Percentiles rank a stretch among this genome's conserved stretches.
These are phyloP conservation scores for Dothiorella sarmentorum DNA, from an alignment of 2,329 filamentous ascomycete species.

Conservation along the genomic window DNA sequence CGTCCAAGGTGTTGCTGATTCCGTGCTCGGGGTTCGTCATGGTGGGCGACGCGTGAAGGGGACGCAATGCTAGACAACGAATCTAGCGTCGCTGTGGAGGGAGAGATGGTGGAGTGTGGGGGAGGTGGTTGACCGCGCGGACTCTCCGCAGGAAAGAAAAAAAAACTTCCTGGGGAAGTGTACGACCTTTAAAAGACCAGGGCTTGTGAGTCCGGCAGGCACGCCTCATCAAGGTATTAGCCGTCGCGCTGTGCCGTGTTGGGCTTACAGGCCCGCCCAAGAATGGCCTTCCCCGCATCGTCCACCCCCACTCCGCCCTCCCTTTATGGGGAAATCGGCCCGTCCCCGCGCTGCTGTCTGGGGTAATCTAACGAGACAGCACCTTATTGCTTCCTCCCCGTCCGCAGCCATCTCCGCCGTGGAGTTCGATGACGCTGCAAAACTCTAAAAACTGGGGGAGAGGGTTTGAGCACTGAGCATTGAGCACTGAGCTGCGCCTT, in stretches of 20 bases:
- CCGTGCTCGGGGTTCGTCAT: not conserved
- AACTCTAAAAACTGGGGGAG: no score
- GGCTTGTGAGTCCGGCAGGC: not conserved
- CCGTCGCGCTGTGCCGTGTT: not conserved
- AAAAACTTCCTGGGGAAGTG: slow-evolving; percentile 3
- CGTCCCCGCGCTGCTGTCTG: not conserved
- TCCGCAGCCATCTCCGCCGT: no score
- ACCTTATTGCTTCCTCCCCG: not conserved
- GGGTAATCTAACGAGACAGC: not conserved
- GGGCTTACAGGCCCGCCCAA: not conserved
- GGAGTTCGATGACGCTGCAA: no score
- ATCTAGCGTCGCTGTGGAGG: no score
- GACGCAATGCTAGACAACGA: not conserved
- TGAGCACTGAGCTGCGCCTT: no score
- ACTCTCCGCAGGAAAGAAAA: no score
- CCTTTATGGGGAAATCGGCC: slow-evolving; percentile 12
- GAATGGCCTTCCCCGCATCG: not conserved
- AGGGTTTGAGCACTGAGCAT: no score
- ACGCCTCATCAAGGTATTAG: not conserved
- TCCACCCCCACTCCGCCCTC: not conserved
- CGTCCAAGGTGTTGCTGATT: slow-evolving; percentile 1
- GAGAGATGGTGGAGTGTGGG: not conserved
- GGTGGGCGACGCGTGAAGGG: not conserved
- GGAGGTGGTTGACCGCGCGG: not conserved
- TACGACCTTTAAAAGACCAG: not conserved